A percentile compares a stretch with the other conserved stretches of the same genome.
These are phyloP conservation scores for Neobulgaria alba DNA, from an alignment of 2,329 filamentous ascomycete species.

Conservation along the genomic window DNA sequence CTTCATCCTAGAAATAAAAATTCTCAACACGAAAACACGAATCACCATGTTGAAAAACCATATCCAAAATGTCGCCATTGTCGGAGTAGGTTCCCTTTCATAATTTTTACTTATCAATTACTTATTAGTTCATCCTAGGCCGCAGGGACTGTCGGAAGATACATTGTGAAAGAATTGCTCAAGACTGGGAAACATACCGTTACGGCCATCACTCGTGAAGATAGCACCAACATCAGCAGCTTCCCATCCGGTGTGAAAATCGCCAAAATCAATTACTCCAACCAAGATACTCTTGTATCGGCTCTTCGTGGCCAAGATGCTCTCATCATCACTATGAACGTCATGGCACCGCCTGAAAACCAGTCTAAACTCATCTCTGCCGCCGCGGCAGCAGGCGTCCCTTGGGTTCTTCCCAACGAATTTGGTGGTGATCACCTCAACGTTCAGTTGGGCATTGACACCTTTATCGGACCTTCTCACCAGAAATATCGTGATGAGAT, in stretches of 20 bases:
- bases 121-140: slow-evolving; percentile 29
- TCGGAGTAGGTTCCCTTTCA: slow-evolving; percentile 34
- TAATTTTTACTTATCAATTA: neutral
- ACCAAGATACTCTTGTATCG: slow-evolving; percentile 35
- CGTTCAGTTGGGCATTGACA: slow-evolving; percentile 24
- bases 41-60: slow-evolving; percentile 27
- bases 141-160: slow-evolving; percentile 33
- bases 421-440: slow-evolving; percentile 28
- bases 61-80: slow-evolving; percentile 37
- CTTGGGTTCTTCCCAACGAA: slow-evolving; percentile 47
- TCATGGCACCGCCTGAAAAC: slow-evolving; percentile 35
- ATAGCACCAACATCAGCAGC: slow-evolving; percentile 34
- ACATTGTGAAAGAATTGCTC: slow-evolving; percentile 29
- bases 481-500: slow-evolving; percentile 28
- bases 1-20: no score
- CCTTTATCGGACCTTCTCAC: slow-evolving; percentile 5
- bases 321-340: slow-evolving; percentile 45
- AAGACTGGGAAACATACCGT: slow-evolving; percentile 36
- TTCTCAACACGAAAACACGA: no score
- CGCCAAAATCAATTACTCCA: slow-evolving; percentile 37
- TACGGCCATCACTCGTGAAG: slow-evolving; percentile 40
- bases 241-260: slow-evolving; percentile 33
- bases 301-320: slow-evolving; percentile 48
- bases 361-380: slow-evolving; percentile 44
- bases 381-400: slow-evolving; percentile 45